phyloP scores from a whole-genome alignment of 1,139 yeast genomes.

The Geotrichum macrosporum region DNA sequence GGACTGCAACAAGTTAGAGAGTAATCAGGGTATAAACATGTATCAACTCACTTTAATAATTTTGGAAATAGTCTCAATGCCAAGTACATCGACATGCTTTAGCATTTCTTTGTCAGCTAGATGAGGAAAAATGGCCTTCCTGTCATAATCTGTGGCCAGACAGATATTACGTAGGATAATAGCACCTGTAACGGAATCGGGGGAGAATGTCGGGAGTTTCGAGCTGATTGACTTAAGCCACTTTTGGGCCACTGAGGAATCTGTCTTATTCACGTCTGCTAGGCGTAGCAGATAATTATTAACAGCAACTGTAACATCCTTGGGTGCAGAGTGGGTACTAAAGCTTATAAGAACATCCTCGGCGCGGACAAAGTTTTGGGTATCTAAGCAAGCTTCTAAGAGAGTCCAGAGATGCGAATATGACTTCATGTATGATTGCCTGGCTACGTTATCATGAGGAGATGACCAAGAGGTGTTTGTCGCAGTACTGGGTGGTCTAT shows the following conservation, averaged over 20 bases:
- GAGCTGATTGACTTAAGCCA: conserved; percentile 32
- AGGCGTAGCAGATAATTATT: conserved; percentile 49
- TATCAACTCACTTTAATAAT: conserved; percentile 36
- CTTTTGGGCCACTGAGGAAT: conserved; percentile 30
- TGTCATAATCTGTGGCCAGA: conserved; percentile 27
- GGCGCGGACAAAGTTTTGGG: conserved; percentile 68
- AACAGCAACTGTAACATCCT: conserved; percentile 43
- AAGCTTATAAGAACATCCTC: conserved; percentile 58
- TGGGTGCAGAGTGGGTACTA: conserved; percentile 43
- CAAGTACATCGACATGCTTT: conserved; percentile 63
- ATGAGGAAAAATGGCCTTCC: conserved; percentile 9
- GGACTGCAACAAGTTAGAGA: conserved; percentile 24
- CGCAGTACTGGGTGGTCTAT: conserved; percentile 4
- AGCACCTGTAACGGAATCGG: conserved; percentile 38
- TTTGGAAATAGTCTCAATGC: conserved; percentile 54
- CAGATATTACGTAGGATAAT: conserved; percentile 36
- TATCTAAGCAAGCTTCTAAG: conserved; percentile 71
- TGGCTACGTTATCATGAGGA: conserved; percentile 34
- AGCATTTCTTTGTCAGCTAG: conserved; percentile 42
- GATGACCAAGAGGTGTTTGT: conserved; percentile 34
- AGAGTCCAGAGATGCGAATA: conserved; percentile 68
- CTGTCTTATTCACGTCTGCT: conserved; percentile 39
- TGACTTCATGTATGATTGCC: conserved; percentile 42
- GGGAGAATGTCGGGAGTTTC: conserved; percentile 30
- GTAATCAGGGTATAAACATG: conserved; percentile 19